Conservation (phyloP, 2,329 filamentous ascomycete genomes). For the Meredithiella fracta region DNA sequence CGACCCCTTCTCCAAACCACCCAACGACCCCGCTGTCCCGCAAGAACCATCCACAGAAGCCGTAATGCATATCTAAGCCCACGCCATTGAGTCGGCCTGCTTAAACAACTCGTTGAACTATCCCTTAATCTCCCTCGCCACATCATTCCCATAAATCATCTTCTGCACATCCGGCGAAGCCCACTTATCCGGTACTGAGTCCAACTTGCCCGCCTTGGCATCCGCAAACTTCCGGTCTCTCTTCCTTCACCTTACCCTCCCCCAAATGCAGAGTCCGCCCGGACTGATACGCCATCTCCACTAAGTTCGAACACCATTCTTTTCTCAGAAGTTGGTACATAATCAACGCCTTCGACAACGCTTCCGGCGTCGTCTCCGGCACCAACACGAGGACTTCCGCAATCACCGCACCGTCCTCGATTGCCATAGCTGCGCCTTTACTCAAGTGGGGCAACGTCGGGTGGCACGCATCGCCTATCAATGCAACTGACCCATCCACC, state of each 20-base stretch:
- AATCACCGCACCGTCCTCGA: constrained; percentile 48
- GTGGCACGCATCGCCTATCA: constrained; percentile 50
- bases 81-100: neutral
- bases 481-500: constrained; percentile 38
- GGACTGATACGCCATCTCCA: constrained; percentile 35
- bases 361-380: constrained; percentile 22
- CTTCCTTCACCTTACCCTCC: constrained; percentile 39
- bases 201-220: constrained; percentile 30
- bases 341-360: constrained; percentile 32
- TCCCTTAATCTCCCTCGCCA: constrained; percentile 35
- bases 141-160: constrained; percentile 49
- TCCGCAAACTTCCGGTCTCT: constrained; percentile 39
- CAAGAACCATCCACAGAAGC: no score
- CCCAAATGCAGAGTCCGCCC: constrained; percentile 40
- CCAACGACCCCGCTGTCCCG: neutral
- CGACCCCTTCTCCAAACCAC: neutral
- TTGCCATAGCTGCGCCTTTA: constrained; percentile 51
- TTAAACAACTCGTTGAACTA: constrained; percentile 32
- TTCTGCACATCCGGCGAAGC: constrained; percentile 52
- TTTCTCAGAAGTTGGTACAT: constrained; percentile 41
- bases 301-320: constrained; percentile 34
- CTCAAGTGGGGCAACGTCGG: constrained; percentile 51
- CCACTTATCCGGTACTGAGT: constrained; percentile 49
- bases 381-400: constrained; percentile 33
- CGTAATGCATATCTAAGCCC: neutral